A percentile compares a stretch with the other conserved stretches of the same genome.
phyloP scores from a whole-genome alignment of 2,329 filamentous ascomycete species.

The Phaeosphaeria sp. region DNA sequence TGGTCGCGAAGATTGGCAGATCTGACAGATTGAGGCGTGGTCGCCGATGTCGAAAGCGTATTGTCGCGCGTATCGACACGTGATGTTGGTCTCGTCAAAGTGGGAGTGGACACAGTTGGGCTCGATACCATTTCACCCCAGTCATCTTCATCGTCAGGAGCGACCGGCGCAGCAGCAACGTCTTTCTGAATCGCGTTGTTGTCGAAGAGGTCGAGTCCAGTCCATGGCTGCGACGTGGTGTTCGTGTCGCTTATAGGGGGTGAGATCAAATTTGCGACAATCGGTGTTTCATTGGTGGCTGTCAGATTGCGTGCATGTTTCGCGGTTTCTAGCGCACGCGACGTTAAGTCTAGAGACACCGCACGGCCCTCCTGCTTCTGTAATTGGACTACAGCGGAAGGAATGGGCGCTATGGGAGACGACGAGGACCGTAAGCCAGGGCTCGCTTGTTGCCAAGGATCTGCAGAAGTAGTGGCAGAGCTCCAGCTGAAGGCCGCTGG shows the following conservation, averaged over 20 bases:
- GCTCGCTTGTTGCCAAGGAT: slow-evolving; percentile 28
- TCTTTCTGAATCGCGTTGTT: slow-evolving; percentile 10
- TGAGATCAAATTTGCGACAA: slow-evolving; percentile 19
- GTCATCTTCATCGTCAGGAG: slow-evolving; percentile 40
- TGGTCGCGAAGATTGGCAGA: slow-evolving; percentile 13
- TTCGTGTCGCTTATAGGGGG: slow-evolving; percentile 6
- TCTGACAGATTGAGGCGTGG: slow-evolving; percentile 17
- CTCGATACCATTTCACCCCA: slow-evolving; percentile 51
- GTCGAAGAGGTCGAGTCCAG: slow-evolving; percentile 18
- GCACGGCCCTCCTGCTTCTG: slow-evolving; percentile 27
- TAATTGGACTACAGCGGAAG: slow-evolving; percentile 18
- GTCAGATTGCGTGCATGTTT: slow-evolving; percentile 24
- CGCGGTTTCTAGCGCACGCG: slow-evolving; percentile 10
- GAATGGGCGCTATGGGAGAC: slow-evolving; percentile 25
- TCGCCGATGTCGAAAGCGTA: slow-evolving; percentile 15
- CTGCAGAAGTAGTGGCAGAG: slow-evolving; percentile 27
- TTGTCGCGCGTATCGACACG: slow-evolving; percentile 12
- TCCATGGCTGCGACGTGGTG: slow-evolving; percentile 21
- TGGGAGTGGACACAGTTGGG: slow-evolving; percentile 33
- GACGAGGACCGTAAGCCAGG: slow-evolving; percentile 18
- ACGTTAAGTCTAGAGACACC: slow-evolving; percentile 28
- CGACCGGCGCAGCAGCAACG: background rate
- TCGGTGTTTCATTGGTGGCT: slow-evolving; percentile 17
- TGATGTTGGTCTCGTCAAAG: slow-evolving; percentile 17
- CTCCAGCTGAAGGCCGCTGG: slow-evolving; percentile 46